These are phyloP conservation scores for Stenocarpella maydis DNA, from an alignment of 2,329 filamentous ascomycete genomes.

Conservation along the genomic window DNA sequence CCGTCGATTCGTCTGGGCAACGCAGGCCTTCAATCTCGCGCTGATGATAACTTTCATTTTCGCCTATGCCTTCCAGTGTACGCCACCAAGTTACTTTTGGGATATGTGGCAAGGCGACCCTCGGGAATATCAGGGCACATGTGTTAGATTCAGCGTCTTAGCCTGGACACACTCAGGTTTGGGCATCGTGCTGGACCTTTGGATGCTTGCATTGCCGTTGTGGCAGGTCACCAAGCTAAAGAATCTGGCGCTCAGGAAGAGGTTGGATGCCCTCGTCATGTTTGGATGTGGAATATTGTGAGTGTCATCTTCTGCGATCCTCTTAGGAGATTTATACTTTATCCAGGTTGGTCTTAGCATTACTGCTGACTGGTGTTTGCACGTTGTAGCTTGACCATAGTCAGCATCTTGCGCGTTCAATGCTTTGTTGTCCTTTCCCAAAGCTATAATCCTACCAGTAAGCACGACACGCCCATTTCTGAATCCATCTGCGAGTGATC, in stretches of 20 bases:
- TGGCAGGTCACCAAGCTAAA: constrained; percentile 17
- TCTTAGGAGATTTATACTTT: neutral
- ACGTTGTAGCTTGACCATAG: constrained; percentile 43
- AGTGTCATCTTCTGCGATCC: neutral
- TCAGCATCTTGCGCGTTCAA: constrained; percentile 44
- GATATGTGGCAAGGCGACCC: constrained; percentile 34
- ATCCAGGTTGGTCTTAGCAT: rapidly evolving
- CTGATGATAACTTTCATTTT: constrained; percentile 33
- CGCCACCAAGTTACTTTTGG: constrained; percentile 35
- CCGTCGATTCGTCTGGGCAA: constrained; percentile 21
- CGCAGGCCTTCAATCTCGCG: constrained; percentile 28
- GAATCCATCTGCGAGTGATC: neutral
- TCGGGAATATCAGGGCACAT: constrained; percentile 8
- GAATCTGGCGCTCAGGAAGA: constrained; percentile 11
- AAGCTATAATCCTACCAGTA: constrained; percentile 42
- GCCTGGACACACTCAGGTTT: neutral
- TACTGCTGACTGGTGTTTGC: neutral
- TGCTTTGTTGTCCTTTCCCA: constrained; percentile 41
- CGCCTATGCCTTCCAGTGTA: constrained; percentile 33
- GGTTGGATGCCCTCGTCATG: constrained; percentile 2
- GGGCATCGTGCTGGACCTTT: constrained; percentile 15
- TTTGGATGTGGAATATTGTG: constrained; percentile 27
- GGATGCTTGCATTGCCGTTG: constrained; percentile 29
- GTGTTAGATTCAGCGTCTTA: neutral
- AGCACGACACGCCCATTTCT: neutral